A percentile compares a stretch with the other conserved stretches of the same genome.
These are phyloP conservation scores for Melampsora americana DNA, from an alignment of 1,284 basidiomycete species.

Conservation along the genomic window DNA sequence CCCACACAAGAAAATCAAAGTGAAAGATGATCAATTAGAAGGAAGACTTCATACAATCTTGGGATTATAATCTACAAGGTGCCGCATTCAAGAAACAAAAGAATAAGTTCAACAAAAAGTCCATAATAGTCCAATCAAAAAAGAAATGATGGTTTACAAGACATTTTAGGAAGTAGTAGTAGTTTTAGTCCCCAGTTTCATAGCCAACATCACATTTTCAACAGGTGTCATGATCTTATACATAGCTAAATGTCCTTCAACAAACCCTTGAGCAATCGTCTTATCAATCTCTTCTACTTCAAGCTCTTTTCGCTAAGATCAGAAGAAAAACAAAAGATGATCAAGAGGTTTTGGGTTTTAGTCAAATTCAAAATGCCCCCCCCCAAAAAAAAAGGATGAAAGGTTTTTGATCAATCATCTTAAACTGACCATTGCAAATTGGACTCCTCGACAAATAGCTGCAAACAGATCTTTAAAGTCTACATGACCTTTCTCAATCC, in stretches of 20 bases:
- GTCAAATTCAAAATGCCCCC: background rate
- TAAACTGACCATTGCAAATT: constrained; percentile 40
- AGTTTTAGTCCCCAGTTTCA: constrained; percentile 9
- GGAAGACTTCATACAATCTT: no score
- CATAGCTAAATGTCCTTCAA: constrained; percentile 40
- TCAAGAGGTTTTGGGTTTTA: background rate
- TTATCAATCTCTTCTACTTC: constrained; percentile 24
- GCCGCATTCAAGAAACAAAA: no score
- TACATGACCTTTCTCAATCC: constrained; percentile 24
- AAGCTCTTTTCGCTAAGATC: constrained; percentile 35
- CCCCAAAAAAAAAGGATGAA: no score
- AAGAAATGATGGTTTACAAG: no score
- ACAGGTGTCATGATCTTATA: constrained; percentile 19
- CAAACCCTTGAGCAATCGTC: constrained; percentile 29
- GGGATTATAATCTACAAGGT: no score
- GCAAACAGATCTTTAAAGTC: constrained; percentile 41
- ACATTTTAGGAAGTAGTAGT: no score
- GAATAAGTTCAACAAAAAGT: no score
- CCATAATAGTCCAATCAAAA: no score
- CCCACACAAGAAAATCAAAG: no score
- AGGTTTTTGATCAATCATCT: background rate
- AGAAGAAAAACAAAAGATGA: background rate
- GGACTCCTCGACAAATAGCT: constrained; percentile 39
- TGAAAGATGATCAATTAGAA: no score
- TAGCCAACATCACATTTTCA: constrained; percentile 4